These are phyloP conservation scores for Knufia fluminis DNA, from an alignment of 2,329 filamentous ascomycete species.

Conservation along the genomic window DNA sequence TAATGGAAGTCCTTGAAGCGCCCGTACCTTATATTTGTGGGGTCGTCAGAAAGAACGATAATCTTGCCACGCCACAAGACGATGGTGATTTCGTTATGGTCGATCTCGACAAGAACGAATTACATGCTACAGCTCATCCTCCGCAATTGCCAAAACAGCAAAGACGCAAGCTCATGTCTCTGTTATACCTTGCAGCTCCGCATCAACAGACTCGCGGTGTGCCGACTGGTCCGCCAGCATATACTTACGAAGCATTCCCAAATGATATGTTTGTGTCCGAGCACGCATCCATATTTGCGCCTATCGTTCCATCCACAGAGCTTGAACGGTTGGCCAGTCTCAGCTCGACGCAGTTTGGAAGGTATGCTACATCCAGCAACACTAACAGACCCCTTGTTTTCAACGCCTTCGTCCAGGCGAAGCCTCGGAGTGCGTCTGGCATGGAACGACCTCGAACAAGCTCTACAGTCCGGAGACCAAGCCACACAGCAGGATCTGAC, in stretches of 20 bases:
- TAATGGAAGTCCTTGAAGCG: slow-evolving; percentile 84
- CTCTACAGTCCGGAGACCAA: slow-evolving; percentile 44
- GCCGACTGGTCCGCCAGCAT: slow-evolving; percentile 76
- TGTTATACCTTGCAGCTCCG: slow-evolving; percentile 82
- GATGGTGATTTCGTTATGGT: slow-evolving; percentile 85
- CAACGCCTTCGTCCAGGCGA: slow-evolving; percentile 78
- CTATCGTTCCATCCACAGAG: slow-evolving; percentile 59
- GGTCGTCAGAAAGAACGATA: slow-evolving; percentile 84
- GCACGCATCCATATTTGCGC: slow-evolving; percentile 68
- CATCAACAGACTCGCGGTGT: slow-evolving; percentile 84
- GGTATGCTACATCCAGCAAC: slow-evolving; percentile 46
- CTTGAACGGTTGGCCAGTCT: slow-evolving; percentile 80
- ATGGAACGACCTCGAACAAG: slow-evolving; percentile 70
- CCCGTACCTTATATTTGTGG: slow-evolving; percentile 96
- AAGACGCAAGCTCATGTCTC: slow-evolving; percentile 75
- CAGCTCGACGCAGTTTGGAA: slow-evolving; percentile 79
- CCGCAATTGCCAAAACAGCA: slow-evolving; percentile 75
- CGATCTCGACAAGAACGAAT: slow-evolving; percentile 82
- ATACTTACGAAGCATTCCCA: slow-evolving; percentile 86
- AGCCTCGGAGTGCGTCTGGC: slow-evolving; percentile 29
- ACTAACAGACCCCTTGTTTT: slow-evolving; percentile 59
- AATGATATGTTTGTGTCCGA: slow-evolving; percentile 85
- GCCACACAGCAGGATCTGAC: slow-evolving; percentile 46
- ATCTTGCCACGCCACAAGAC: slow-evolving; percentile 67
- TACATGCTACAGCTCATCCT: slow-evolving; percentile 75